Evolutionary conservation across 2,329 filamentous ascomycete species (phyloP), one percentile per base, ranked within the genome.

Genomic region (Colletotrichum sojae): DNA sequence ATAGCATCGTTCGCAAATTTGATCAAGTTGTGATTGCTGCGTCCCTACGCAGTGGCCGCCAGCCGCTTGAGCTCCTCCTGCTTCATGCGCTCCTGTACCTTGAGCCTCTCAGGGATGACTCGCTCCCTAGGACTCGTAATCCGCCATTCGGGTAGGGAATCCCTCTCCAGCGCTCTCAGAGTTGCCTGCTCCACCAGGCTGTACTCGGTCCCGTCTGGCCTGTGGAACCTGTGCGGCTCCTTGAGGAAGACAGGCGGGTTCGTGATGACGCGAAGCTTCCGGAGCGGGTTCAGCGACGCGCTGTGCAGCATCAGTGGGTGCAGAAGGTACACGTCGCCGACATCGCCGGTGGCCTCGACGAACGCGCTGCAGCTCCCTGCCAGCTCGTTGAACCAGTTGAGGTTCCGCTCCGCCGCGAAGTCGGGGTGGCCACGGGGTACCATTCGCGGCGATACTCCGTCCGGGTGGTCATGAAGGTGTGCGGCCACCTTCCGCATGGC

Each of bases 381-480:
- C 2, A 85, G 71, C 20, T 76, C 71, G 45, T 77, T 76, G 76
- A 85, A 88, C 78, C 84, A 90, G 6, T 77, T 75, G 2, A 84
- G 74, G 36, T 83, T 81, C 61, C 79, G 73, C 72, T 84, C 83
- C 27, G 79, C 73, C 22, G 73, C 69, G 72, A 88, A 88, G 2
- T 80, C 79, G 0, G 82, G 79, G 49, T 88, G 81, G 10, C 82
- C 83, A 1, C 89, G 81, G 0, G 89, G 86, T 22, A 83, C 83
- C 89, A 92, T 92, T 39, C 86, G 84, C n/a, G 90, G 90, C 25
- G 85, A 88, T 20, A 92, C 88, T 1, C 91, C 91, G 70, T 89
- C 87, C 0, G 90, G 90, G 73, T 93, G 85, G 3, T 87, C 84
- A 71, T 88, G 83, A 73, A 87, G 86, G 73, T 90, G 86, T 65